phyloP scores from a whole-genome alignment of 371 early-diverging fungal species.

The Batkoa obscura region DNA sequence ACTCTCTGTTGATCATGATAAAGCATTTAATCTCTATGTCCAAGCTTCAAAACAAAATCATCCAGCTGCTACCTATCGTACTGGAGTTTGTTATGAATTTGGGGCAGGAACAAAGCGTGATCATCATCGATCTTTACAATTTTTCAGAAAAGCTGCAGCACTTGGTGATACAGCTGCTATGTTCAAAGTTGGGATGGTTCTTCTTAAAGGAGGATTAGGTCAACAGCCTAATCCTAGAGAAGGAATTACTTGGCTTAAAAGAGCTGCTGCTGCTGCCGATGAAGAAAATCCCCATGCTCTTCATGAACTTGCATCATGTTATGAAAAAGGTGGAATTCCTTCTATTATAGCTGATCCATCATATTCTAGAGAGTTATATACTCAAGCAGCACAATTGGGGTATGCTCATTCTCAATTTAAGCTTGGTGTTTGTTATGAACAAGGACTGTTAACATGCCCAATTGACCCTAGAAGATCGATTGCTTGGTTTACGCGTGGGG shows the following conservation, averaged over 20 bases:
- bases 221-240: conserved; percentile 57
- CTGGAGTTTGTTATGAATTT: conserved; percentile 87
- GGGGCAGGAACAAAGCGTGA: conserved; percentile 87
- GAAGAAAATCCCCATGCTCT: conserved; percentile 80
- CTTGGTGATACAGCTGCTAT: conserved; percentile 85
- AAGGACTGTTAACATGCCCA: conserved; percentile 74
- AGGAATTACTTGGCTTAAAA: conserved; percentile 81
- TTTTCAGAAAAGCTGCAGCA: conserved; percentile 84
- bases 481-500: conserved; percentile 89
- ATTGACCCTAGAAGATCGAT: conserved; percentile 79
- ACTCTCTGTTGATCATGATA: conserved; percentile 59
- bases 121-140: conserved; percentile 61
- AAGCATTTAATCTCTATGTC: conserved; percentile 76
- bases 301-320: conserved; percentile 76
- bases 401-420: conserved; percentile 86
- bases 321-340: conserved; percentile 62
- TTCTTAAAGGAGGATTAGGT: conserved; percentile 55
- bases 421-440: conserved; percentile 85
- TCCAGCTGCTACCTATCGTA: conserved; percentile 80
- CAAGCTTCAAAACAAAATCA: conserved; percentile 86
- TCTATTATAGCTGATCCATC: conserved; percentile 58
- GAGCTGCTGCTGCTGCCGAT: conserved; percentile 74
- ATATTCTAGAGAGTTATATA: conserved; percentile 76
- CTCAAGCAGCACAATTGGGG: conserved; percentile 78
- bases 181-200: conserved; percentile 84